Base-by-base conservation (phyloP, 1,284 basidiomycete genomes). In the Schizophyllum amplum region DNA sequence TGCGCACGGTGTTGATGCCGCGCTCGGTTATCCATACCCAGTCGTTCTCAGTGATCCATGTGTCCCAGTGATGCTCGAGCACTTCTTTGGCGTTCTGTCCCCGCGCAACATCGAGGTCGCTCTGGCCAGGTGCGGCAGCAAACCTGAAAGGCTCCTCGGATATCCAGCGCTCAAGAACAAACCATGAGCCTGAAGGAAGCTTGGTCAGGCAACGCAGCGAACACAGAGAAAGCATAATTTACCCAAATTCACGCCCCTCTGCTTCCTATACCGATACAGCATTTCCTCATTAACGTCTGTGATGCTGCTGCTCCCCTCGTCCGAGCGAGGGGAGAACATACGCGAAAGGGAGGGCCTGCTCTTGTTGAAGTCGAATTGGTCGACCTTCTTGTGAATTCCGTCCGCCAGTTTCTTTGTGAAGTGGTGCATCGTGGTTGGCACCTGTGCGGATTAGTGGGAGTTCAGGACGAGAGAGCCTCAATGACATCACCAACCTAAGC, bases 241-340 rank as follows among this genome's bases (percentile, higher is more conserved):
- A 80, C 92, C 92, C 11, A 94, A 80, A 68, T 94, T 94, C 42
- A 94, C 83, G 21, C 91, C 91, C 48, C 85, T 77, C 67, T 93
- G 92, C 67, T 86, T 86, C 51, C 91, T 78, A 69, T 84, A 87
- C 24, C 82, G 79, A 62, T 82, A 85, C 22, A 70, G 27, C 27
- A 33, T 13, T 33, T 33, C 27, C 13, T 33, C 27, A 13, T 13
- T 33, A 13, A 33, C 13, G 6, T 33, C 6, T 5, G 27, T 33
- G 27, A 33, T 33, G 27, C 27, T 33, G 27, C 27, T 33, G 27
- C 27, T 33, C 27, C 27, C 27, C 27, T 33, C 27, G 27, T 33
- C 27, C 27, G 27, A 13, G 13, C 27, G 27, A 33, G n/a, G 27
- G 27, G 27, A 33, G 13, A 33, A 33, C 13, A 33, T 33, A 13